These are phyloP conservation scores for Hypsizygus ulmarius DNA, from an alignment of 1,284 basidiomycete genomes.

Conservation along the genomic window DNA sequence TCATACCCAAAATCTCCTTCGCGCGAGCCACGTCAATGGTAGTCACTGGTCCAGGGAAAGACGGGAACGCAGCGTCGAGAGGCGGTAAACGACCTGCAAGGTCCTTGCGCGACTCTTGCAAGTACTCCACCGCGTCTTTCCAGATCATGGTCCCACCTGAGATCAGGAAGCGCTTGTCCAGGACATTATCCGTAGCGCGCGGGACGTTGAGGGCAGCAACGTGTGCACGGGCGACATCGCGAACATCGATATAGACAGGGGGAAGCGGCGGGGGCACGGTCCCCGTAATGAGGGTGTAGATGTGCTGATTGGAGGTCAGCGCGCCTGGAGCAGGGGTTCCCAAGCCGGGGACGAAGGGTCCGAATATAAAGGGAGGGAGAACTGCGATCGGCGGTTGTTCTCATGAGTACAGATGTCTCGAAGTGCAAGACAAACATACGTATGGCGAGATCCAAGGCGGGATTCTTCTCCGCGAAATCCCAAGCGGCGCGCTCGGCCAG, in stretches of 20 bases:
- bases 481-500: constrained; percentile 26
- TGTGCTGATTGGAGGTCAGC: constrained; percentile 30
- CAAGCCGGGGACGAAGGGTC: constrained; percentile 29
- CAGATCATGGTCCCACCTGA: constrained; percentile 28
- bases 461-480: constrained; percentile 24
- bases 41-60: constrained; percentile 14
- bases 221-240: constrained; percentile 38
- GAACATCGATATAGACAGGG: constrained; percentile 32
- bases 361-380: constrained; percentile 31
- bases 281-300: constrained; percentile 26
- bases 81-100: constrained; percentile 29
- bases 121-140: constrained; percentile 29
- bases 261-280: constrained; percentile 21
- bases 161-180: constrained; percentile 34
- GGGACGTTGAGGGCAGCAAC: constrained; percentile 30
- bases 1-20: constrained; percentile 27
- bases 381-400: constrained; percentile 18
- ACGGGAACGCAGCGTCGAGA: constrained; percentile 12
- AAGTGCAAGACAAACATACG: constrained; percentile 13
- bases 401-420: neutral
- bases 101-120: constrained; percentile 28
- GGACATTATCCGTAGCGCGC: constrained; percentile 13
- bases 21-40: constrained; percentile 27
- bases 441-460: constrained; percentile 22
- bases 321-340: constrained; percentile 21